phyloP scores from a whole-genome alignment of 768 basidiomycete species.

The Rubroboletus pulcherrimus region DNA sequence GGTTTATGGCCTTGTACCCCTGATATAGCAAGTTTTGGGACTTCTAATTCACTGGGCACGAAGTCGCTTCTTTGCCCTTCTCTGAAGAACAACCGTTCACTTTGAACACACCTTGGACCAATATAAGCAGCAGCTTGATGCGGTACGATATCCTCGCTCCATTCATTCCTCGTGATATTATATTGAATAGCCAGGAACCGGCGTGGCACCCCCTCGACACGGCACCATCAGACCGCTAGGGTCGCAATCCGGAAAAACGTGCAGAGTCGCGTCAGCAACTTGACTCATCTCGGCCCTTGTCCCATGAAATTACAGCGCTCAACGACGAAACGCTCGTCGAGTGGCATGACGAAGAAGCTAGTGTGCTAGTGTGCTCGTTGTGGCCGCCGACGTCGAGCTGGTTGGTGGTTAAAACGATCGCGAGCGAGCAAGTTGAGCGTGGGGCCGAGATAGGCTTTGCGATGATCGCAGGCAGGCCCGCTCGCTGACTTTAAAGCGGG shows the following conservation, averaged over 20 bases:
- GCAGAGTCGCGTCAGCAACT: slow-evolving; percentile 21
- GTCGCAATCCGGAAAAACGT: slow-evolving; percentile 1
- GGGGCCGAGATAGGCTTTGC: slow-evolving; percentile 3
- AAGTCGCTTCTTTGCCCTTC: neutral
- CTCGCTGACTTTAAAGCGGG: slow-evolving; percentile 30
- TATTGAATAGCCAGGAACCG: neutral
- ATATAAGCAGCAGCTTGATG: neutral
- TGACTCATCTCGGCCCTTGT: slow-evolving; percentile 19
- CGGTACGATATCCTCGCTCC: neutral
- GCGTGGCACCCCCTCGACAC: slow-evolving; percentile 8
- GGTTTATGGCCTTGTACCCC: neutral
- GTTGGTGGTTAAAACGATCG: neutral
- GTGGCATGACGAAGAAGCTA: neutral
- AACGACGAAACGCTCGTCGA: neutral
- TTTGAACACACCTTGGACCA: neutral
- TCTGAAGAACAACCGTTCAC: neutral
- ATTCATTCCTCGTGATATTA: neutral
- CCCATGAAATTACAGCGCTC: neutral
- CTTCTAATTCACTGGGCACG: neutral
- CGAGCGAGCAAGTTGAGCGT: neutral
- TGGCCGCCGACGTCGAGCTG: neutral
- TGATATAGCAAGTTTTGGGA: neutral
- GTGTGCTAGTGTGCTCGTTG: neutral
- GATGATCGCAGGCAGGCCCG: neutral
- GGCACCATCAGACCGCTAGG: slow-evolving; percentile 15